These are phyloP conservation scores for Hypholoma sublateritium DNA, from an alignment of 768 basidiomycete species.

Conservation along the genomic window DNA sequence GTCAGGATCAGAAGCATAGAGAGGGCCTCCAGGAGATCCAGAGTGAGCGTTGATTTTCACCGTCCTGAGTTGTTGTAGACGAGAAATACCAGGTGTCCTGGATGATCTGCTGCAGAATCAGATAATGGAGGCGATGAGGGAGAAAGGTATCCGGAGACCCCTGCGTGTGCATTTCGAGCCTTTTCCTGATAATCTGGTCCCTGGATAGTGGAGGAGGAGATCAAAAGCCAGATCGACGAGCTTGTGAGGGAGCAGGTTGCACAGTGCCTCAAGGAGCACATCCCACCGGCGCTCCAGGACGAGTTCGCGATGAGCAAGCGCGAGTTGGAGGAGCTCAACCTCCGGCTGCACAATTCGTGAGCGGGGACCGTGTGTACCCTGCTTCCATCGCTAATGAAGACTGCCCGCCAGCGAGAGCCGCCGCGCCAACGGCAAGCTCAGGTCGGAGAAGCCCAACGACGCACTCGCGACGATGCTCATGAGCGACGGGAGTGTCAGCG, in stretches of 20 bases:
- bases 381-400: not conserved
- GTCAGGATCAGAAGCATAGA: constrained; percentile 42
- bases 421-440: constrained; percentile 49
- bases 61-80: not conserved
- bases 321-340: constrained; percentile 46
- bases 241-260: constrained; percentile 52
- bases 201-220: constrained; percentile 44
- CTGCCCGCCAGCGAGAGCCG: constrained; percentile 49
- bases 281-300: constrained; percentile 48
- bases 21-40: constrained; percentile 50
- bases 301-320: constrained; percentile 43
- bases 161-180: not conserved
- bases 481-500: constrained; percentile 45
- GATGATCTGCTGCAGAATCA: constrained; percentile 44
- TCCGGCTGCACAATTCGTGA: constrained; percentile 57
- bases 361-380: constrained; percentile 17
- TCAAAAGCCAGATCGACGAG: constrained; percentile 47
- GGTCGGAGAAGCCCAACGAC: constrained; percentile 38
- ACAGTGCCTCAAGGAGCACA: constrained; percentile 42
- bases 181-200: not conserved
- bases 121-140: constrained; percentile 42
- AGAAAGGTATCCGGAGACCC: constrained; percentile 34
- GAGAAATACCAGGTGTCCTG: constrained; percentile 38
- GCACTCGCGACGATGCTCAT: constrained; percentile 48
- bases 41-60: constrained; percentile 26